These are phyloP conservation scores for Papiliotrema terrestris DNA, from an alignment of 1,284 basidiomycete species.

Conservation along the genomic window DNA sequence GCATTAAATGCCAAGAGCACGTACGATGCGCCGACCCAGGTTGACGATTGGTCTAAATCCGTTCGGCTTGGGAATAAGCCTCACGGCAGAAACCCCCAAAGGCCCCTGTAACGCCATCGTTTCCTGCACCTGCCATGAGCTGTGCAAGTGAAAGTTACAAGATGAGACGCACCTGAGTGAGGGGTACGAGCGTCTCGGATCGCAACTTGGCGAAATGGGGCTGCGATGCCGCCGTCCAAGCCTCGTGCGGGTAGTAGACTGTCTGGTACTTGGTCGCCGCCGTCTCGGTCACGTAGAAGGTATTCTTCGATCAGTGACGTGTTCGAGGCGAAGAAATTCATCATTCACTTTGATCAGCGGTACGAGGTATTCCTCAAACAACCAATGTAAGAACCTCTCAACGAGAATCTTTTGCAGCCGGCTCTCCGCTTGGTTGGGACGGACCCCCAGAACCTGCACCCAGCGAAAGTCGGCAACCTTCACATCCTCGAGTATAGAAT, in stretches of 20 bases:
- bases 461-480: constrained; percentile 75
- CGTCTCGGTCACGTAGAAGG: constrained; percentile 93
- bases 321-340: too few relatives aligned
- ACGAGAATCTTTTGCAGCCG: constrained; percentile 71
- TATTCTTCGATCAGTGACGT: constrained; percentile 57
- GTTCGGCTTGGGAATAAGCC: constrained; percentile 86
- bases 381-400: constrained; percentile 86
- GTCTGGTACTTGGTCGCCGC: constrained; percentile 80
- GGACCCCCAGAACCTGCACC: constrained; percentile 52
- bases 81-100: constrained; percentile 57
- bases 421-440: constrained; percentile 62
- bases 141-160: neutral
- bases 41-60: constrained; percentile 96
- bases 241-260: constrained; percentile 90
- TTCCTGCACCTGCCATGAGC: constrained; percentile 14
- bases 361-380: constrained; percentile 80
- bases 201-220: constrained; percentile 73
- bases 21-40: constrained; percentile 61
- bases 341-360: constrained; percentile 68
- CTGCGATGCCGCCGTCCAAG: constrained; percentile 78
- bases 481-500: constrained; percentile 73
- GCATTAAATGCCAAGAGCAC: constrained; percentile 1
- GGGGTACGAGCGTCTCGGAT: constrained; percentile 33
- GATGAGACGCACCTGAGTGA: constrained; percentile 35
- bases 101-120: constrained; percentile 17